phyloP scores from a whole-genome alignment of 768 basidiomycete species.

The Leccinum uliginosum region DNA sequence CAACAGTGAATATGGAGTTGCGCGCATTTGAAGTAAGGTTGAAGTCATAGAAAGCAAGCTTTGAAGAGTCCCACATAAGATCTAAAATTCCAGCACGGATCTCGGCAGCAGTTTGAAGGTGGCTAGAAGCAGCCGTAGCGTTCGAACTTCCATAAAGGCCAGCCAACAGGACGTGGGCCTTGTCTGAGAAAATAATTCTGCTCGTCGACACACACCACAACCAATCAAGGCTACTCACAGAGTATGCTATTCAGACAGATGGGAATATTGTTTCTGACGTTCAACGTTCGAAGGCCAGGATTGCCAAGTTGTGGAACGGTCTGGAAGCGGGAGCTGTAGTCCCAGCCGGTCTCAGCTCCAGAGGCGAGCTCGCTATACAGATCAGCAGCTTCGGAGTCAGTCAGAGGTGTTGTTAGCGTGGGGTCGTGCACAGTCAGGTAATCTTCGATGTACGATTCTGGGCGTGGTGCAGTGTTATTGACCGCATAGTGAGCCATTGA shows the following conservation, averaged over 20 bases:
- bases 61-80: slow-evolving; percentile 76
- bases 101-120: slow-evolving; percentile 51
- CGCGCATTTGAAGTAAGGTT: slow-evolving; percentile 66
- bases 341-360: slow-evolving; percentile 76
- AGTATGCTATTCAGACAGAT: slow-evolving; percentile 84
- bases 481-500: slow-evolving; percentile 71
- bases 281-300: slow-evolving; percentile 63
- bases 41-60: slow-evolving; percentile 91
- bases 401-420: slow-evolving; percentile 48
- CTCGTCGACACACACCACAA: not conserved
- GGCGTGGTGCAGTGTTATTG: slow-evolving; percentile 80
- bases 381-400: slow-evolving; percentile 51
- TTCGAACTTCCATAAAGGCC: slow-evolving; percentile 53
- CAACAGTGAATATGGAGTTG: slow-evolving; percentile 64
- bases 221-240: slow-evolving; percentile 43
- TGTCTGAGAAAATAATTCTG: slow-evolving; percentile 41
- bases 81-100: slow-evolving; percentile 75
- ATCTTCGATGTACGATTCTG: slow-evolving; percentile 81
- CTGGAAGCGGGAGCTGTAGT: slow-evolving; percentile 43
- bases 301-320: slow-evolving; percentile 34
- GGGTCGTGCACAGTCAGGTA: slow-evolving; percentile 75
- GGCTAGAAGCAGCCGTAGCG: slow-evolving; percentile 39
- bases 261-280: slow-evolving; percentile 65
- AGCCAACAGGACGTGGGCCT: slow-evolving; percentile 57
- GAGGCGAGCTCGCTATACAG: slow-evolving; percentile 87